Evolutionary conservation across 495 filamentous ascomycete species (phyloP), one percentile per base, ranked within the genome.

Genomic region (Clohesyomyces aquaticus): DNA sequence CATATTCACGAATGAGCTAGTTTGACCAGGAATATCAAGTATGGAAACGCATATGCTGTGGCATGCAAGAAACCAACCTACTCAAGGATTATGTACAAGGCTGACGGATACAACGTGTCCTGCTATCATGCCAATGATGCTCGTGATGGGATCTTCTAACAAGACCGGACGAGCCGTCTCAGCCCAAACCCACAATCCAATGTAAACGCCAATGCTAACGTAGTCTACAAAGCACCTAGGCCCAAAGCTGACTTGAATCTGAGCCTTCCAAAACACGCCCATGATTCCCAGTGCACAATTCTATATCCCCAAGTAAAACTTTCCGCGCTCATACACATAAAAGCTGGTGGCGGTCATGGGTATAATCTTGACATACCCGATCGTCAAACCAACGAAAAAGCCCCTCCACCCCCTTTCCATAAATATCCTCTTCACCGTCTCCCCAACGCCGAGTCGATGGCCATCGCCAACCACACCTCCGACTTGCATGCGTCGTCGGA

Each of bases 401-500:
- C 94, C 94, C 32, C 83, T 80, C 64, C 88, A 78, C 0, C 94
- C 95, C 19, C 80, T 80, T 76, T 94, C 91, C 62, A 80, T 73
- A 72, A 82, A 88, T 63, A 98, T 93, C 67, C 81, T 80, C 55
- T 73, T 77, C 22, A 84, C 87, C 1, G 91, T 96, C 77, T 98
- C 93, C 19, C 76, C 77, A 57, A 98, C 90, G 46, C 85, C 78
- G 11, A 96, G 76, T 25, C 90, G 79, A 52, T 82, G 89, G 1
- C 92, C 91, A 70, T 96, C 92, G 11, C 94, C 94, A 1, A 96
- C 91, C 1, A 91, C 93, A 3, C 94, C 94, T 32, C 91, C 89
- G 1, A 98, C 94, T 73, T 98, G 94, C 92, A 98, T 98, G 23
- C 93, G 82, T 63, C 94, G 82, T 63, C 94, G 80, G 55, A 98